Base-by-base conservation (phyloP, 2,329 filamentous ascomycete species). In the Fusarium albosuccineum region DNA sequence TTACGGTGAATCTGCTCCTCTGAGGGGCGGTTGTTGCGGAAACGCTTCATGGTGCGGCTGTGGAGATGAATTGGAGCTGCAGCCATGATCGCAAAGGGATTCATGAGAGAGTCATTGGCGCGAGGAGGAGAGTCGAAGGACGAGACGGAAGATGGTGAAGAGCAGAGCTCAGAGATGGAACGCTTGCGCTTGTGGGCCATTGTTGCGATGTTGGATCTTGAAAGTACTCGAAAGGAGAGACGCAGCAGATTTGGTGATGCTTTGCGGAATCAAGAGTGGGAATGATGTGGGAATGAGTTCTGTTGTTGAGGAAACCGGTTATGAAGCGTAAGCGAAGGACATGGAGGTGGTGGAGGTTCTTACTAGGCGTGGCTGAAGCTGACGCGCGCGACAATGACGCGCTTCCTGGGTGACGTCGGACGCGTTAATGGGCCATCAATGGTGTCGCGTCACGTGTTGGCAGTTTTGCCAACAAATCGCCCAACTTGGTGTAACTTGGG, bases 111-210 rank as follows among this genome's bases (percentile, higher is more conserved):
- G 42, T 76, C 72, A 66, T 64, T 68, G 6, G 75, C 68, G 6
- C 70, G 61, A 30, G 78, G 77, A 65, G 22, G 81, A 75, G 48
- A 76, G 57, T 80, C 79, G 63, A 82, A 79, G 42, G 81, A 79
- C 61, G 78, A 80, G 42, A 82, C 80, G 9, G 85, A 76, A 7
- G 79, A 77, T 51, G 81, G 82, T 36, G 81, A 81, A 36, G 81
- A 78, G 49, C 82, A 85, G 60, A 88, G 79, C 74, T 88, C 86
- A 22, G 86, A 86, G 57, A 85, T 82, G 70, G 87, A 90, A 42
- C 87, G 84, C 81, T 90, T 91, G 77, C 88, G 87, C 75, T 90
- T 91, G 73, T 88, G 79, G 27, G 83, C 75, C 85, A 65, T 69
- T 70, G 17, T 59, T 30, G 8, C 22, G 4, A 22, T 22, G 22